These are phyloP conservation scores for Cyberlindnera mississippiensis DNA, from an alignment of 805 yeast genomes.

Conservation along the genomic window DNA sequence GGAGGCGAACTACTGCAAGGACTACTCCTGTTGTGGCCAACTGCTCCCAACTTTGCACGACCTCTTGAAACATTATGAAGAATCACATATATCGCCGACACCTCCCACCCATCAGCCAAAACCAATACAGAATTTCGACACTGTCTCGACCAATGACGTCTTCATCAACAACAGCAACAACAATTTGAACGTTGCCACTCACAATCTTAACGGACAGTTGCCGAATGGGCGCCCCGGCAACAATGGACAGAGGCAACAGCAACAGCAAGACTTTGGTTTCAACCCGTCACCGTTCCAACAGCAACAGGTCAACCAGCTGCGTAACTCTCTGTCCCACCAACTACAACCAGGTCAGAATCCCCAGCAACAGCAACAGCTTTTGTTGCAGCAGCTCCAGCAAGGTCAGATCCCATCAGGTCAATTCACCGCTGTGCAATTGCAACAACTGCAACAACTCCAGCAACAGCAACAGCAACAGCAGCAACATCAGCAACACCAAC, in stretches of 20 bases:
- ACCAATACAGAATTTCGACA: conserved; percentile 66
- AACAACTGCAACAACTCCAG: conserved; percentile 8
- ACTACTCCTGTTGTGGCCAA: conserved; percentile 94
- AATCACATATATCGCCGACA: conserved; percentile 75
- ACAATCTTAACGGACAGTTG: conserved; percentile 18
- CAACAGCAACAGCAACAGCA: conserved; percentile 18
- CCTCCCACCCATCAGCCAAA: conserved; percentile 48
- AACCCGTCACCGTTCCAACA: conserved; percentile 7
- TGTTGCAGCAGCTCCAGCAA: conserved; percentile 8
- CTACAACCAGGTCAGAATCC: neutral
- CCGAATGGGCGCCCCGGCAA: conserved; percentile 22
- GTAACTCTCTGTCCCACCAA: conserved; percentile 16
- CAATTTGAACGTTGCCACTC: conserved; percentile 17
- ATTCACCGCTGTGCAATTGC: too few relatives aligned
- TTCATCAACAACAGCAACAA: conserved; percentile 50
- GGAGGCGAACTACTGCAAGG: conserved; percentile 95
- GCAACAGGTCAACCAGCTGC: conserved; percentile 15
- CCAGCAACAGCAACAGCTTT: neutral
- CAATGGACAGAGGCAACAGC: conserved; percentile 23
- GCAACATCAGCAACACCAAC: conserved; percentile 14
- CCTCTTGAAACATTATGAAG: conserved; percentile 90
- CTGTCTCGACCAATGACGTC: conserved; percentile 91
- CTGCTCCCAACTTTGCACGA: conserved; percentile 91
- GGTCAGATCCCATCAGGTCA: conserved; percentile 9
- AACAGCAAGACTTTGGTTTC: too few relatives aligned